These are phyloP conservation scores for Butyriboletus appendiculatus DNA, from an alignment of 1,284 basidiomycete species.

Conservation along the genomic window DNA sequence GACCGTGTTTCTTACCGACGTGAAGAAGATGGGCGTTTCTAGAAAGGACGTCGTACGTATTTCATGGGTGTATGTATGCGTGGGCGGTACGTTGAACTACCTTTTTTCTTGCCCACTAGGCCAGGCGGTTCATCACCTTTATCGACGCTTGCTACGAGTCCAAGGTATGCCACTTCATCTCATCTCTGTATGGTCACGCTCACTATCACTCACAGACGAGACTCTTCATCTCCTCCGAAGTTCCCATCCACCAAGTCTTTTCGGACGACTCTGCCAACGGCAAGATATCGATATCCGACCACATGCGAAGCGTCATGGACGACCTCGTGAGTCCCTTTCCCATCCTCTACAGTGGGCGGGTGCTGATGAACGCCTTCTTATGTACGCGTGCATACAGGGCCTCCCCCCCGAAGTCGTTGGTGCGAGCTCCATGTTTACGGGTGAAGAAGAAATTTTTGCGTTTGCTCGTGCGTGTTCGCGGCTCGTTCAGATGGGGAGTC, in stretches of 20 bases:
- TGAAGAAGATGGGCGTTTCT: constrained; percentile 87
- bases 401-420: constrained; percentile 75
- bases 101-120: constrained; percentile 44
- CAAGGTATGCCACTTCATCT: constrained; percentile 48
- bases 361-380: neutral
- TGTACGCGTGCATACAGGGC: constrained; percentile 50
- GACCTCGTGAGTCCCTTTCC: constrained; percentile 61
- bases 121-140: constrained; percentile 95
- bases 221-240: constrained; percentile 87
- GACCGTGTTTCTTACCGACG: constrained; percentile 86
- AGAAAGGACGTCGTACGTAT: constrained; percentile 80
- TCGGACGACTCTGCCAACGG: constrained; percentile 60
- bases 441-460: constrained; percentile 94
- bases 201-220: constrained; percentile 59
- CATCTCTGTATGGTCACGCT: neutral
- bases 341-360: neutral
- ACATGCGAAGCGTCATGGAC: constrained; percentile 89
- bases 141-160: constrained; percentile 96
- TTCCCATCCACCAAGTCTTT: constrained; percentile 87
- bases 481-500: constrained; percentile 90
- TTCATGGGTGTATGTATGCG: neutral
- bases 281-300: constrained; percentile 68
- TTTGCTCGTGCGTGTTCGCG: constrained; percentile 92
- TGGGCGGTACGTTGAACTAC: neutral
- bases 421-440: constrained; percentile 84